Conservation (phyloP, 768 basidiomycete genomes). For the Porphyrellus cyaneotinctus region DNA sequence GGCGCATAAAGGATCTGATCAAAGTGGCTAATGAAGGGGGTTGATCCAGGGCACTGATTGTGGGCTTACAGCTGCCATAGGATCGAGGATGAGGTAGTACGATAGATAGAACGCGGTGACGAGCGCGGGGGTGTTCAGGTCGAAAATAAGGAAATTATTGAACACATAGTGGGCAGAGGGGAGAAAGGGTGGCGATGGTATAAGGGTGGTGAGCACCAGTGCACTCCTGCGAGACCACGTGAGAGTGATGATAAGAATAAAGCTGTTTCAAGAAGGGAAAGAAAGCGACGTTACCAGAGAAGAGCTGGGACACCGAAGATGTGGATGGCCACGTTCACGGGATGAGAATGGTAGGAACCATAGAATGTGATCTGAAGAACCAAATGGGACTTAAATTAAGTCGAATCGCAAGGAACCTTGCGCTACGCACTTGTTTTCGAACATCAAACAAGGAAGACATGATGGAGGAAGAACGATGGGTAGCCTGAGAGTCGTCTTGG, state of each 20-base stretch:
- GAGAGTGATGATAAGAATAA: conserved; percentile 1
- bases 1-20: conserved; percentile 80
- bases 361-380: conserved; percentile 77
- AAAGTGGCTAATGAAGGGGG: not conserved
- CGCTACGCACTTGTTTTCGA: conserved; percentile 56
- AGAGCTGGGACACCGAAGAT: conserved; percentile 80
- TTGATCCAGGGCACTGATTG: conserved; percentile 1
- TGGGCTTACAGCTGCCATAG: conserved; percentile 74
- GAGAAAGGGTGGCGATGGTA: conserved; percentile 52
- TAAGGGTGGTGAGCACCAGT: conserved; percentile 46
- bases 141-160: conserved; percentile 63
- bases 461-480: not conserved
- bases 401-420: conserved; percentile 4
- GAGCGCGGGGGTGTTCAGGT: conserved; percentile 64
- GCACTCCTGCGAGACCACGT: conserved; percentile 47
- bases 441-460: conserved; percentile 58
- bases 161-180: conserved; percentile 49
- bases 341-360: conserved; percentile 86
- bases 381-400: conserved; percentile 1
- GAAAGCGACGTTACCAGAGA: conserved; percentile 54
- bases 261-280: conserved; percentile 9
- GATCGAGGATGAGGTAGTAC: conserved; percentile 84
- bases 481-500: no score
- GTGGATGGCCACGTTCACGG: conserved; percentile 81
- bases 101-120: conserved; percentile 53